These are phyloP conservation scores for Cicer chorassanicum DNA, from an alignment of 306 rosid genomes.

Conservation along the genomic window DNA sequence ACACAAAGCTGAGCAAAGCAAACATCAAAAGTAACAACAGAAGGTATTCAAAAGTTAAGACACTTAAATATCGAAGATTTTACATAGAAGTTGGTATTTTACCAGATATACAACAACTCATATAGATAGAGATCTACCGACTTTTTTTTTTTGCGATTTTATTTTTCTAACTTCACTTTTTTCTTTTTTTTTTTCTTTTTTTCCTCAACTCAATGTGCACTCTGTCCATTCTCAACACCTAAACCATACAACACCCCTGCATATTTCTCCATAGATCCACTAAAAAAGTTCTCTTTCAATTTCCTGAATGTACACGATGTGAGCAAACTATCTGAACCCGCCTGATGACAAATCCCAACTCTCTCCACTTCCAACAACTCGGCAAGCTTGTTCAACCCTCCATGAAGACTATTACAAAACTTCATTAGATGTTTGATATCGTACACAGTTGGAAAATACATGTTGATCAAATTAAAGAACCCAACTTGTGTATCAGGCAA, in stretches of 20 bases:
- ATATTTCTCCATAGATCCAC: slow-evolving; percentile 62
- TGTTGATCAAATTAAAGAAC: slow-evolving; percentile 51
- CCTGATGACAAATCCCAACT: slow-evolving; percentile 60
- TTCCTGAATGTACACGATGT: slow-evolving; percentile 59
- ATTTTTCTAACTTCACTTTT: slow-evolving; percentile 31
- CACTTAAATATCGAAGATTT: slow-evolving; percentile 47
- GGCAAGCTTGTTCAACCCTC: slow-evolving; percentile 63
- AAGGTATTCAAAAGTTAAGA: slow-evolving; percentile 36
- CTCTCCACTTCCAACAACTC: slow-evolving; percentile 63
- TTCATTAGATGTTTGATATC: slow-evolving; percentile 61
- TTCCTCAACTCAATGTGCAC: slow-evolving; percentile 33
- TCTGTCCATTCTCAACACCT: slow-evolving; percentile 60
- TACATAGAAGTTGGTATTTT: slow-evolving; percentile 44
- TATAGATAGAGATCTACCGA: slow-evolving; percentile 40
- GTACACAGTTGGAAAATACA: slow-evolving; percentile 54
- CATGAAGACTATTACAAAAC: slow-evolving; percentile 56
- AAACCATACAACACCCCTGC: slow-evolving; percentile 66
- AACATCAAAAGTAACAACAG: slow-evolving; percentile 19
- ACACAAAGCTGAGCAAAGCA: background rate
- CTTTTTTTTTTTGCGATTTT: slow-evolving; percentile 12
- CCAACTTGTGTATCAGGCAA: slow-evolving; percentile 56
- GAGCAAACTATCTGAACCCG: slow-evolving; percentile 63
- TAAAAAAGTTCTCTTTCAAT: slow-evolving; percentile 60
- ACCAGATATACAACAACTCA: slow-evolving; percentile 44
- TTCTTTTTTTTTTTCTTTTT: background rate